Base-by-base conservation (phyloP, 371 early-diverging fungal species). In the Blyttiomyces sp. region DNA sequence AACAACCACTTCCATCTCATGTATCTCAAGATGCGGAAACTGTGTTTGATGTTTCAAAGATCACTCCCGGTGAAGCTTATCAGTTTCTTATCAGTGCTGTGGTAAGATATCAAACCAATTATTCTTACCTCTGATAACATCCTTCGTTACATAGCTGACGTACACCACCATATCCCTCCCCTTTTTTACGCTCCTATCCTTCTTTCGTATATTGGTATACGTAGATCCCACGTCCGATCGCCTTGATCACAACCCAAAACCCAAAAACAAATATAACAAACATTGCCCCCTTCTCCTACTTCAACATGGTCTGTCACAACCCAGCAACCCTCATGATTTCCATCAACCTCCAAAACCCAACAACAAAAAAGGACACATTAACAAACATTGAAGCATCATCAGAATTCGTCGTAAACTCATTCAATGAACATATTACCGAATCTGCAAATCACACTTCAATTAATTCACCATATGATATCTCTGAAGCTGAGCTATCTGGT, bases 261-360 rank as follows among this genome's bases (percentile, higher is more conserved):
- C 36, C 36, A 6, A 55, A 42, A 28, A 59, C 58, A 0, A 61
- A 60, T 6, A 43, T 42, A 5, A 43, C 57, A 11, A 76, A 76
- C 57, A 44, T 76, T n/a, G 76, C 73, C 7, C 76, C 76, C 0
- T 76, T 65, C 46, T 60, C 61, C 4, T 76, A 66, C 56, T 76
- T 69, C 60, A 73, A 63, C 49, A 59, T 67, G 3, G 64, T 70
- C 13, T 61, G 69, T 34, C 69, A 72, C 49, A 71, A 73, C 59
- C 76, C 76, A 0, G 69, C 76, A 21, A 61, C 70, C 13, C 31
- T 76, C 17, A 66, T 72, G 58, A 50, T 72, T 33, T 68, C 68
- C 23, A 62, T 72, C 17, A 67, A 68, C 48, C 57, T 53, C 32
- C 35, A 53, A 9, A 62, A 59, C 17, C 43, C 52, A 4, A 63